These are phyloP conservation scores for Aureobasidium sp. DNA, from an alignment of 2,329 filamentous ascomycete genomes.

Conservation along the genomic window DNA sequence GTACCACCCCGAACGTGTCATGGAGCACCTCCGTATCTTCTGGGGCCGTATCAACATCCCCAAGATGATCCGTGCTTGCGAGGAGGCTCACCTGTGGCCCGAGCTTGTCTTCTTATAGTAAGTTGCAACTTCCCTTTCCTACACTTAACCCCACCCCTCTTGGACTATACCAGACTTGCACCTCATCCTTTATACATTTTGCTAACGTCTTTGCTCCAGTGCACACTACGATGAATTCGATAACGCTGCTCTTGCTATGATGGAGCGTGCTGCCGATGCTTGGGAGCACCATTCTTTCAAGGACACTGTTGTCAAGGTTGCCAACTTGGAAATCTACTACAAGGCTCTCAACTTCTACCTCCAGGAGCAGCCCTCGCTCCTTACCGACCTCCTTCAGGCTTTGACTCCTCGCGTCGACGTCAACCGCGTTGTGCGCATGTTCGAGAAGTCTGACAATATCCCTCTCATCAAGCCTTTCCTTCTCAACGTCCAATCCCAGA, in stretches of 20 bases:
- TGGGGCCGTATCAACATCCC: constrained; percentile 97
- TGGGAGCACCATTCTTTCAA: constrained; percentile 99
- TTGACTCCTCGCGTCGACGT: constrained; percentile 93
- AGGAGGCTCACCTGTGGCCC: constrained; percentile 93
- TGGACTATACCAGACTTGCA: too few species aligned
- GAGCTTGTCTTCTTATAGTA: constrained; percentile 90
- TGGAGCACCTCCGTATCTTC: constrained; percentile 98
- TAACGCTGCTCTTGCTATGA: constrained; percentile 93
- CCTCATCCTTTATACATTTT: not conserved
- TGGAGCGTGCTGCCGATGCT: constrained; percentile 92
- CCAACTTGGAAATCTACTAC: constrained; percentile 98
- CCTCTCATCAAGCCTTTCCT: constrained; percentile 98
- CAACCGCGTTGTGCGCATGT: constrained; percentile 98
- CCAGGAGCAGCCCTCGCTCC: constrained; percentile 86
- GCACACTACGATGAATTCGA: constrained; percentile 98
- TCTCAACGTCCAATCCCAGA: constrained; percentile 89
- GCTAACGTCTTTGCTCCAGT: constrained; percentile 17
- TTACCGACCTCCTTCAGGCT: constrained; percentile 90
- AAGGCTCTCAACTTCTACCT: constrained; percentile 94
- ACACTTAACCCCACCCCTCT: not conserved
- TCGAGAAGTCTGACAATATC: constrained; percentile 96
- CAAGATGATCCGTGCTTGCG: constrained; percentile 87
- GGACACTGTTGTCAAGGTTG: constrained; percentile 94
- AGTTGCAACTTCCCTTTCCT: not conserved
- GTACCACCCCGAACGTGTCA: constrained; percentile 89